Evolutionary conservation across 192 early-diverging fungal genomes (phyloP).

Genomic region (Entrophospora sp.): DNA sequence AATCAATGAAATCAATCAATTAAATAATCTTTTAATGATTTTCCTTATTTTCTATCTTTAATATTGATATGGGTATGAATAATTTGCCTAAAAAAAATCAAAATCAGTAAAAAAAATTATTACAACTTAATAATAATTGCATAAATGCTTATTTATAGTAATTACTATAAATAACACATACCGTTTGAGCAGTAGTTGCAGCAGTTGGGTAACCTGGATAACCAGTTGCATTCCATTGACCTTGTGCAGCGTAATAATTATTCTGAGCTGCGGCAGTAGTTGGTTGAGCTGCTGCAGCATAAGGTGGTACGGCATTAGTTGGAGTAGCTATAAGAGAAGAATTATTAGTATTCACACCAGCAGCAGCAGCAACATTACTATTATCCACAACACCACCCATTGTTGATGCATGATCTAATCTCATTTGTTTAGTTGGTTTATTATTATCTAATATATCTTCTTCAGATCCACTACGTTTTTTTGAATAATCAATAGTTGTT

Average conservation of each 20-base stretch:
- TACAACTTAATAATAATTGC: not conserved
- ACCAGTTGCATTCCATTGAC: not conserved
- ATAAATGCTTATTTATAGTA: not conserved
- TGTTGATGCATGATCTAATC: constrained; percentile 6
- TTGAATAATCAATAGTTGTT: constrained; percentile 24
- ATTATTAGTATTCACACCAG: not conserved
- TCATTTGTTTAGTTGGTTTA: constrained; percentile 9
- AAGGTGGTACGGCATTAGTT: not conserved
- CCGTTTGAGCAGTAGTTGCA: constrained; percentile 1
- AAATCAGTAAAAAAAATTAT: not conserved
- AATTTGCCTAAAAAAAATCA: not conserved
- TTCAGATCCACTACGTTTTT: constrained; percentile 32
- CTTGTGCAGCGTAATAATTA: too few species aligned
- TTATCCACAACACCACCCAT: not conserved
- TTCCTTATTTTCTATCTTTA: too few species aligned
- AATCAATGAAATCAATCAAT: too few species aligned
- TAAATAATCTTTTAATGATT: too few species aligned
- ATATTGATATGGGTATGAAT: constrained; percentile 19
- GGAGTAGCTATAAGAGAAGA: too few species aligned
- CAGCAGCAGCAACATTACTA: not conserved
- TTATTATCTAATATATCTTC: constrained; percentile 7
- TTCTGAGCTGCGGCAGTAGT: too few species aligned
- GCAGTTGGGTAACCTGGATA: constrained; percentile 9
- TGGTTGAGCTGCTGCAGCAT: not conserved
- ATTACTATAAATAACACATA: not conserved